Conservation (phyloP, 129 eudicot species). For the Dittrichia graveolens region DNA sequence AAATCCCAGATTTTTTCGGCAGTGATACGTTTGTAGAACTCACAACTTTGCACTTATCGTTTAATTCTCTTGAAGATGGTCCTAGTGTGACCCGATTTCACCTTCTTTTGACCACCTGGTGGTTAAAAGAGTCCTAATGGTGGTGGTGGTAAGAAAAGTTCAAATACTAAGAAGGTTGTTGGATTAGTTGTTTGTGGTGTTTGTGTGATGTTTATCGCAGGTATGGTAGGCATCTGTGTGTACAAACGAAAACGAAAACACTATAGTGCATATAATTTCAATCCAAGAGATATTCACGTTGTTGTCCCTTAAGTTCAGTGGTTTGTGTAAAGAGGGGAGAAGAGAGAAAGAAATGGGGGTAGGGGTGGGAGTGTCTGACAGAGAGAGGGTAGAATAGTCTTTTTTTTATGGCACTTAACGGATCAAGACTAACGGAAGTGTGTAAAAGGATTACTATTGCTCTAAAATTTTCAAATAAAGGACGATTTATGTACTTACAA, state of each 20-base stretch:
- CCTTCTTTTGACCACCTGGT: constrained; percentile 30
- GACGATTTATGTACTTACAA: too few species aligned
- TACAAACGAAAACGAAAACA: constrained; percentile 50
- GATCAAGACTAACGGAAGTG: too few species aligned
- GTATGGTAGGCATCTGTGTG: constrained; percentile 51
- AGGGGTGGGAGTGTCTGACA: too few species aligned
- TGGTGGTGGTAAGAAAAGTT: constrained; percentile 35
- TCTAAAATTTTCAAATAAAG: too few species aligned
- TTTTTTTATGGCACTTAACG: too few species aligned
- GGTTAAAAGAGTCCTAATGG: constrained; percentile 22
- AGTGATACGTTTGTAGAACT: constrained; percentile 51
- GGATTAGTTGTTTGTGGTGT: constrained; percentile 69
- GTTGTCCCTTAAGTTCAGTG: too few species aligned
- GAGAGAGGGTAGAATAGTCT: too few species aligned
- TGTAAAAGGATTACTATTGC: too few species aligned
- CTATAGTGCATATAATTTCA: too few species aligned
- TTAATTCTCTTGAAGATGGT: constrained; percentile 46
- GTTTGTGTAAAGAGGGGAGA: too few species aligned
- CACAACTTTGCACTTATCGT: constrained; percentile 48
- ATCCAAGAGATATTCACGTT: too few species aligned
- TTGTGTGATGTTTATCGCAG: constrained; percentile 44
- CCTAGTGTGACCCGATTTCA: constrained; percentile 43
- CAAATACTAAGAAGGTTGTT: constrained; percentile 50
- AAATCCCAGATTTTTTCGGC: constrained; percentile 59
- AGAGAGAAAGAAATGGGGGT: too few species aligned